These are phyloP conservation scores for Calonectria fujianensis DNA, from an alignment of 2,329 filamentous ascomycete species.

Conservation along the genomic window DNA sequence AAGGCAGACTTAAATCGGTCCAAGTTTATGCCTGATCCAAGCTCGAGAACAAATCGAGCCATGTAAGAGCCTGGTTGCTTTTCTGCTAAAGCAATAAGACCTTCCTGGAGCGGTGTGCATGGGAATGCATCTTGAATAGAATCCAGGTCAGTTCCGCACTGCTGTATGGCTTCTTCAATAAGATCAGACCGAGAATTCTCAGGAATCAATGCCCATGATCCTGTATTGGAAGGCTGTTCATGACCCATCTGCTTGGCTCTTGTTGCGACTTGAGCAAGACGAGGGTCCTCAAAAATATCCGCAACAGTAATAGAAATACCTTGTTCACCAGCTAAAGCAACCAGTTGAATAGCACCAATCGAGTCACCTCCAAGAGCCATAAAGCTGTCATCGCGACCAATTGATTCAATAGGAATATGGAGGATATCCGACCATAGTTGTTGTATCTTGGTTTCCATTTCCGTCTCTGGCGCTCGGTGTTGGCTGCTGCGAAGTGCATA, in stretches of 20 bases:
- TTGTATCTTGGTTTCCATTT: constrained; percentile 46
- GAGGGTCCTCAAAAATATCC: constrained; percentile 16
- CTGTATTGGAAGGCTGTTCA: neutral
- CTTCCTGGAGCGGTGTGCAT: constrained; percentile 26
- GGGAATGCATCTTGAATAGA: constrained; percentile 18
- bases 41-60: constrained; percentile 16
- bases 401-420: constrained; percentile 55
- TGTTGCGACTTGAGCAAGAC: neutral
- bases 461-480: constrained; percentile 8
- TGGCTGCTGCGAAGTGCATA: constrained; percentile 19
- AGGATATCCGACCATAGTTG: constrained; percentile 57
- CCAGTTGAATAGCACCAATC: constrained; percentile 50
- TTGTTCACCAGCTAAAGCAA: constrained; percentile 4
- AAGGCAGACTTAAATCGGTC: constrained; percentile 1
- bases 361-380: constrained; percentile 34
- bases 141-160: neutral
- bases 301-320: constrained; percentile 19
- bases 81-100: constrained; percentile 21
- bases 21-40: neutral
- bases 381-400: constrained; percentile 21
- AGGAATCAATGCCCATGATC: constrained; percentile 18
- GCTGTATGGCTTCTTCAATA: neutral
- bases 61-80: constrained; percentile 24
- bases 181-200: neutral
- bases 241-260: constrained; percentile 43